Conservation (phyloP, 1,284 basidiomycete species). For the Naganishia sp. region DNA sequence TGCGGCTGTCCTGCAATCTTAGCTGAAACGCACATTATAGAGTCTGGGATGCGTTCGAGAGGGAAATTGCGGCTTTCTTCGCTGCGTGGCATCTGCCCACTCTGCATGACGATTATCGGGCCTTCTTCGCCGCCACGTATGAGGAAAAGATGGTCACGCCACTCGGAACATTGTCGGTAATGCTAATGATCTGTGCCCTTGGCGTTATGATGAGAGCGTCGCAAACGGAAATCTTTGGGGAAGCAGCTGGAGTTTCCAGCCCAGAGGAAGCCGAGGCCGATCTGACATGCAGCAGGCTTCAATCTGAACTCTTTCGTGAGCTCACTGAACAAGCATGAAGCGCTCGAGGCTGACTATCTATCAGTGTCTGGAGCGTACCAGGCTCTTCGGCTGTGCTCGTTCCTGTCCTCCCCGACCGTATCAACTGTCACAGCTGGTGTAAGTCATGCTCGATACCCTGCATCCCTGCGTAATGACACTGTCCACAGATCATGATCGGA, state of each 20-base stretch:
- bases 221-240: slow-evolving; percentile 47
- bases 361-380: slow-evolving; percentile 53
- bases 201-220: slow-evolving; percentile 51
- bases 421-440: slow-evolving; percentile 48
- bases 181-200: slow-evolving; percentile 52
- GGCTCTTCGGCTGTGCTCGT: slow-evolving; percentile 52
- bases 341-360: background rate
- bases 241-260: slow-evolving; percentile 8
- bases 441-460: slow-evolving; percentile 6
- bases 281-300: slow-evolving; percentile 49
- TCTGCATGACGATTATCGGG: slow-evolving; percentile 44
- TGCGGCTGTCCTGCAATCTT: background rate
- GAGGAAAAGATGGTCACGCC: slow-evolving; percentile 48
- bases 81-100: slow-evolving; percentile 50
- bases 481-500: slow-evolving; percentile 44
- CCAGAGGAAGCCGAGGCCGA: slow-evolving; percentile 36
- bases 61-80: slow-evolving; percentile 48
- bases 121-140: slow-evolving; percentile 46
- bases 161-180: slow-evolving; percentile 46
- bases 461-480: background rate
- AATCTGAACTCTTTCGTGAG: slow-evolving; percentile 52
- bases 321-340: background rate
- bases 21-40: slow-evolving; percentile 29
- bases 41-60: slow-evolving; percentile 44
- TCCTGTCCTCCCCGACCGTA: slow-evolving; percentile 51